These are phyloP conservation scores for Polyporus tsugae DNA, from an alignment of 1,284 basidiomycete species.

Conservation along the genomic window DNA sequence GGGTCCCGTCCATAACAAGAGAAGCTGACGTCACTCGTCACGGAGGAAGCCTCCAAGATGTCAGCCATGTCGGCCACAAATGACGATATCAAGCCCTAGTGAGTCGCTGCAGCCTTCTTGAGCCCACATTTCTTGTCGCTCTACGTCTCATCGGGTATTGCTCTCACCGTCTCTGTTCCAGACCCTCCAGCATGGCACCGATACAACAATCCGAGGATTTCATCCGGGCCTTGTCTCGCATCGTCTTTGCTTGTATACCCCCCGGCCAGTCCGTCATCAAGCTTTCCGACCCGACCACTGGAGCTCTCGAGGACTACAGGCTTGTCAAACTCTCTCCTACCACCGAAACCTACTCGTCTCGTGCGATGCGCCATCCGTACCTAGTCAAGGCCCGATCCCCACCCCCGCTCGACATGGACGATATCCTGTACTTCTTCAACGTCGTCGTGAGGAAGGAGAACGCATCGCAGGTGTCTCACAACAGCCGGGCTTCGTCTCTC, in stretches of 20 bases:
- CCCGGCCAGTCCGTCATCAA: conserved; percentile 21
- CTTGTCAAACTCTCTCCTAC: conserved; percentile 21
- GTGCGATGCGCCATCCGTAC: not conserved
- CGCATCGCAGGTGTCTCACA: not conserved
- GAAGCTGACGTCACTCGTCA: not conserved
- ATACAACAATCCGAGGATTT: conserved; percentile 13
- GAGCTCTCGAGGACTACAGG: conserved; percentile 22
- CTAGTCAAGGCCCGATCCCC: not conserved
- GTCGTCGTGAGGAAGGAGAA: conserved; percentile 9
- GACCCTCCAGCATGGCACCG: not conserved
- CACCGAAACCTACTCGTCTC: not conserved
- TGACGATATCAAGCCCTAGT: not conserved
- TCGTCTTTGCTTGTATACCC: conserved; percentile 22
- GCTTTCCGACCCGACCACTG: conserved; percentile 27
- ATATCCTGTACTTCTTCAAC: conserved; percentile 6
- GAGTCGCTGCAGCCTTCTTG: not conserved
- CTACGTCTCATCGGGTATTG: not conserved
- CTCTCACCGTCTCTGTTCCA: not conserved
- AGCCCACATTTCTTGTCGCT: not conserved
- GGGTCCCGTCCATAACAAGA: not conserved
- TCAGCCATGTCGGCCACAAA: not conserved
- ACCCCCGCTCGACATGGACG: conserved; percentile 2
- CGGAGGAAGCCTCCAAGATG: not conserved
- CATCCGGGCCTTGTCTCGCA: conserved; percentile 19
- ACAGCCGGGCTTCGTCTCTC: not conserved